Percentiles rank a stretch among this genome's conserved stretches.
Evolutionary conservation across 371 early-diverging fungal genomes (phyloP).

Genomic region (Funneliformis caledonium): DNA sequence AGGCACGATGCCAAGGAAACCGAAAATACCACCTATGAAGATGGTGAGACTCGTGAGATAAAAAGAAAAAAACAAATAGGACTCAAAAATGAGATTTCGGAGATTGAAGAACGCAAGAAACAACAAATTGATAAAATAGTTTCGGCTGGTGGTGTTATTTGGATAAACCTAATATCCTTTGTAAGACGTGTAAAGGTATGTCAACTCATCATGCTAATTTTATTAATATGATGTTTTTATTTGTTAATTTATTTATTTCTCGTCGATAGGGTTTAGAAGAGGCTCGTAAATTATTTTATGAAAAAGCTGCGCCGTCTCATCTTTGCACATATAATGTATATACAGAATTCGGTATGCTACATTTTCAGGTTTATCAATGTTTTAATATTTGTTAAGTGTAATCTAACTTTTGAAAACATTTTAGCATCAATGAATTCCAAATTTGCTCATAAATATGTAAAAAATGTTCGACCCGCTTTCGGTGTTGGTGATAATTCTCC

Average conservation of each 20-base stretch:
- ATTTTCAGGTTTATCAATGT: too few species aligned
- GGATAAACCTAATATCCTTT: slow-evolving; percentile 89
- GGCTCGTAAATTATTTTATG: slow-evolving; percentile 76
- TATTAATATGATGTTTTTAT: neutral
- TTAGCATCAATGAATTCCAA: too few species aligned
- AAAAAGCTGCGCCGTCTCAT: slow-evolving; percentile 76
- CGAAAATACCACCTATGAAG: slow-evolving; percentile 54
- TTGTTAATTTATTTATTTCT: neutral
- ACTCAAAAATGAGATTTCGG: slow-evolving; percentile 66
- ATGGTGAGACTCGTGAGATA: slow-evolving; percentile 81
- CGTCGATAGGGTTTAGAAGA: slow-evolving; percentile 64
- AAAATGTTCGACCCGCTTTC: too few species aligned
- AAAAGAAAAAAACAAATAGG: slow-evolving; percentile 69
- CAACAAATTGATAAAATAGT: slow-evolving; percentile 67
- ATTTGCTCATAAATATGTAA: too few species aligned
- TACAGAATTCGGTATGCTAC: slow-evolving; percentile 69
- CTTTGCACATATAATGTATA: slow-evolving; percentile 85
- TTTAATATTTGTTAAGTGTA: too few species aligned
- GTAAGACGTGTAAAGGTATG: slow-evolving; percentile 78
- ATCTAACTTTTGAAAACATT: too few species aligned
- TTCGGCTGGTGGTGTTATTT: slow-evolving; percentile 69
- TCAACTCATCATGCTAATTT: neutral
- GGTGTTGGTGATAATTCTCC: too few species aligned
- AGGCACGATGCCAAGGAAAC: slow-evolving; percentile 52
- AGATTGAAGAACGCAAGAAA: slow-evolving; percentile 64